Evolutionary conservation across 129 eudicot species (phyloP), one percentile per base, ranked within the genome.

Genomic region (Calendula officinalis): DNA sequence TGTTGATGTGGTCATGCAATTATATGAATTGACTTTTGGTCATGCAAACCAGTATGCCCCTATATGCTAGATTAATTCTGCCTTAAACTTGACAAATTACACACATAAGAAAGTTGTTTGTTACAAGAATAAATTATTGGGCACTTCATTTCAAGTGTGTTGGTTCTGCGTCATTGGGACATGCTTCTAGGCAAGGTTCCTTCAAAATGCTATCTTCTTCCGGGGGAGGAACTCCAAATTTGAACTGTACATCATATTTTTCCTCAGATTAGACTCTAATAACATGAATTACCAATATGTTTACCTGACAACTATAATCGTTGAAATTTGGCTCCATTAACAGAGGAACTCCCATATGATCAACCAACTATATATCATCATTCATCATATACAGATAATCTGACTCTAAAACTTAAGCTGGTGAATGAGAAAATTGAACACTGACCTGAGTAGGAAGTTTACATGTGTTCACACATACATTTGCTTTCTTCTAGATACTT

Each of bases 371-470:
- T 13, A 5, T n/a, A 49, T 44, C 54, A 66, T 3, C 70, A 48
- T 7, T 34, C 45, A 33, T 3, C 65, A 49, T 14, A 1, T 56
- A 13, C 6, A 66, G 0, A 64, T 7, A 13, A 14, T 41, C 1
- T n/a, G n/a, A 35, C 22, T 70, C 61, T 47, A 60, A 13, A 49
- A 39, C n/a, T 49, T 12, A 22, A 65, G 47, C 13, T 11, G 38
- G 3, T 15, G 13, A 51, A 50, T 43, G 42, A 1, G 10, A 30
- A 56, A 41, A 46, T 27, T 9, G 2, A 13, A 17, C 9, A 46
- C 83, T 60, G 41, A 87, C 98, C 94, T 91, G 98, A 42, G 98
- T 91, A 13, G 98, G 98, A 42, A 91, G 88, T 73, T 91, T 91
- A 61, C 98, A 91, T 27, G 98, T 91, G 73, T 91, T 91, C 22